Conservation (phyloP, 176 grass and related monocot genomes). For the Aegilops speltoides region DNA sequence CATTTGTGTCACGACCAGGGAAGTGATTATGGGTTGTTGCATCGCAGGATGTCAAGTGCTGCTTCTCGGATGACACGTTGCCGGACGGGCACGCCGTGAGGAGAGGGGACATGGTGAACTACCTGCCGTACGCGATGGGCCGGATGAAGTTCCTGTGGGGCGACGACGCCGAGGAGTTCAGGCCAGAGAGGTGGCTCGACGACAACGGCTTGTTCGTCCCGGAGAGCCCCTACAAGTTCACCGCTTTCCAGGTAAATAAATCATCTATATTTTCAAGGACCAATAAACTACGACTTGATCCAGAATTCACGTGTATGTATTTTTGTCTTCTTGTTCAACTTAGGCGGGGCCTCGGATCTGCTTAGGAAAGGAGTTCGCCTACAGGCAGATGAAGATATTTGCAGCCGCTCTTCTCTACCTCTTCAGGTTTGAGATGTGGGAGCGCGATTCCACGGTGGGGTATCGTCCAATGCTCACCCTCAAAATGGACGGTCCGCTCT, state of each 20-base stretch:
- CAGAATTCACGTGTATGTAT: neutral
- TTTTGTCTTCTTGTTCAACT: neutral
- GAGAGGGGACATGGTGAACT: conserved; percentile 69
- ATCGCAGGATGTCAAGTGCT: no score
- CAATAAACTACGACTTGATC: no score
- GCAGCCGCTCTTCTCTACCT: conserved; percentile 45
- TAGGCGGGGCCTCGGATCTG: conserved; percentile 76
- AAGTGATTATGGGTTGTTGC: no score
- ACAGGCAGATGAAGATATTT: conserved; percentile 80
- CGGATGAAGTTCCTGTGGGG: conserved; percentile 86
- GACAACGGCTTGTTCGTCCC: conserved; percentile 43
- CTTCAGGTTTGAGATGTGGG: conserved; percentile 67
- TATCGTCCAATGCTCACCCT: conserved; percentile 49
- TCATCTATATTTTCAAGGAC: no score
- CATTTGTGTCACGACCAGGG: no score
- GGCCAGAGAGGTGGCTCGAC: conserved; percentile 78
- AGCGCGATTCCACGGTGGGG: conserved; percentile 21
- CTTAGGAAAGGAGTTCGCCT: conserved; percentile 80
- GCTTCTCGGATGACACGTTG: no score
- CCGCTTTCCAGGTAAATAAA: conserved; percentile 68
- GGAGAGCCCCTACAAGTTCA: conserved; percentile 69
- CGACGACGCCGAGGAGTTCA: conserved; percentile 58
- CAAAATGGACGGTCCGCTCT: conserved; percentile 54
- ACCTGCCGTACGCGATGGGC: conserved; percentile 71
- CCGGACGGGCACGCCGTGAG: no score